Conservation (phyloP, 306 rosid genomes). For the Casuarina glauca region DNA sequence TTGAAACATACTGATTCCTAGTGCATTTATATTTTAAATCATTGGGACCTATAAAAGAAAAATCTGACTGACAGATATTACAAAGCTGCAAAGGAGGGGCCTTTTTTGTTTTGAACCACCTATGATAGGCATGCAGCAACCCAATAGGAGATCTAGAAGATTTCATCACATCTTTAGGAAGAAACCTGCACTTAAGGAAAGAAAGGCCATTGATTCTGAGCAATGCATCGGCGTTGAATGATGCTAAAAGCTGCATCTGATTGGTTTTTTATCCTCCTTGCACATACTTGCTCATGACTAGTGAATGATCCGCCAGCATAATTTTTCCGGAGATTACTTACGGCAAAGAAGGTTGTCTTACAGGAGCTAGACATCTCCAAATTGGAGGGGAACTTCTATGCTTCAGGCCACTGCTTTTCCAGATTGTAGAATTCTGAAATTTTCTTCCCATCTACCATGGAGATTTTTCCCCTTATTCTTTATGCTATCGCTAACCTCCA, state of each 20-base stretch:
- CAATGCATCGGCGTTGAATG: neutral
- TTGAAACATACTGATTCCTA: neutral
- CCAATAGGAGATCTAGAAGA: neutral
- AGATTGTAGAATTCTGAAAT: neutral
- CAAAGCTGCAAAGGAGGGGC: neutral
- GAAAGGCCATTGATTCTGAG: neutral
- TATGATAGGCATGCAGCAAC: neutral
- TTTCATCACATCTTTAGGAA: neutral
- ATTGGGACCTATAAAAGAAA: neutral
- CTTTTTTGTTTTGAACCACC: neutral
- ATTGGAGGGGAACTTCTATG: neutral
- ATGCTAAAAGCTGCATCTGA: neutral
- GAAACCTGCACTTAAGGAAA: neutral
- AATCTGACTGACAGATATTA: neutral
- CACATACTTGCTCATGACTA: neutral
- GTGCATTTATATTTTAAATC: neutral
- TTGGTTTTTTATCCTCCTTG: neutral
- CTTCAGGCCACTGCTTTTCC: neutral
- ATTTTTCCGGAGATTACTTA: neutral
- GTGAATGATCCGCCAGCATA: neutral
- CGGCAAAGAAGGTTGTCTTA: neutral
- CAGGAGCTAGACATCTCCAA: neutral
- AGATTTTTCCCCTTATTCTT: neutral
- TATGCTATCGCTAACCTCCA: neutral
- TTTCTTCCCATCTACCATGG: neutral